Evolutionary conservation across 2,329 filamentous ascomycete genomes (phyloP).

Genomic region (Colletotrichum sp.): DNA sequence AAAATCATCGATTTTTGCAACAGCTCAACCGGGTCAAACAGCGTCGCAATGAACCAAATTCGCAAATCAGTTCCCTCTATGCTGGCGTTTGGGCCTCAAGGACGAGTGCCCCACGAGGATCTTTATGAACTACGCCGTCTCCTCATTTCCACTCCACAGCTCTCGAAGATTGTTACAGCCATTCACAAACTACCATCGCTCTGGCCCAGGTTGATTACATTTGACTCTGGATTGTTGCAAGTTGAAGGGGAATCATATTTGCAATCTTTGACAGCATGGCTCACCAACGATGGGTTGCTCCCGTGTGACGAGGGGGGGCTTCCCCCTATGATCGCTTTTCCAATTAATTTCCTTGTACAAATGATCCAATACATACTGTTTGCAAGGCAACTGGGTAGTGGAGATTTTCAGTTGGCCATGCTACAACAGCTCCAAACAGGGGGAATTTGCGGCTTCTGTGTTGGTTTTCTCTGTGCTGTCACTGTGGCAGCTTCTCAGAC

Average conservation of each 20-base stretch:
- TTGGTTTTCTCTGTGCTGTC: constrained; percentile 41
- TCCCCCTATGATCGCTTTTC: neutral
- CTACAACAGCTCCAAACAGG: neutral
- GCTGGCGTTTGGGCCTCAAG: neutral
- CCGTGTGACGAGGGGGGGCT: neutral
- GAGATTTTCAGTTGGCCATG: neutral
- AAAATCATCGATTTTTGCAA: neutral
- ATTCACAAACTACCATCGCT: neutral
- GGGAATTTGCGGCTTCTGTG: constrained; percentile 37
- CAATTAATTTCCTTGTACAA: neutral
- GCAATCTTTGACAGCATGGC: neutral
- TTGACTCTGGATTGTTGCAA: neutral
- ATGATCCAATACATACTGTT: neutral
- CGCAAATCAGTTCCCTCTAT: neutral
- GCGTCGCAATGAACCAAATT: neutral
- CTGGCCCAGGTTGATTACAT: neutral
- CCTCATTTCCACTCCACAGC: neutral
- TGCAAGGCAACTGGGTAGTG: neutral
- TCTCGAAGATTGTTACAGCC: neutral
- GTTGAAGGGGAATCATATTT: neutral
- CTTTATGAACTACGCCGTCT: neutral
- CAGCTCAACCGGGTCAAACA: neutral
- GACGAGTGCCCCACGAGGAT: neutral
- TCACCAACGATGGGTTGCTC: neutral
- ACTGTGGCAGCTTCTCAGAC: constrained; percentile 35